Evolutionary conservation across 208 protist genomes (phyloP).

Genomic region (Herpetomonas tarakana): DNA sequence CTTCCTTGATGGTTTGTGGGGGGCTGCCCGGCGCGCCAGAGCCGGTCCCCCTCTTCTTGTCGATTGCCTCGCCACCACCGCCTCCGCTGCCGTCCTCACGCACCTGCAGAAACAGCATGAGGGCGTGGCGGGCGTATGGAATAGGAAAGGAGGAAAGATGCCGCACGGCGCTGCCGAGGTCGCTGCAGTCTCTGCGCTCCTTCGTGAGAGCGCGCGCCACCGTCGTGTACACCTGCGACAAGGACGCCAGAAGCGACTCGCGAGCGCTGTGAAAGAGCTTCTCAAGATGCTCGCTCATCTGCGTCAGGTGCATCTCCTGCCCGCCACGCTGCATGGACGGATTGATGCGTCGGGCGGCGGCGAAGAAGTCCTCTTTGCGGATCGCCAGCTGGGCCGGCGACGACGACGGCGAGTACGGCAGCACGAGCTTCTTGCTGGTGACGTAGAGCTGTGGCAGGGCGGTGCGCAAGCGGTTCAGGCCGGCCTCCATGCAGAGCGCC

Average conservation of each 20-base stretch:
- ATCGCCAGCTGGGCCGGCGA: slow-evolving; percentile 21
- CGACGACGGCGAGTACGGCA: slow-evolving; percentile 30
- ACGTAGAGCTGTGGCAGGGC: slow-evolving; percentile 79
- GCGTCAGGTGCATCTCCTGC: slow-evolving; percentile 8
- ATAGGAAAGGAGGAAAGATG: slow-evolving; percentile 55
- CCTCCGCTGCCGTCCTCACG: neutral
- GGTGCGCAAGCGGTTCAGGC: slow-evolving; percentile 66
- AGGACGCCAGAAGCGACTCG: slow-evolving; percentile 27
- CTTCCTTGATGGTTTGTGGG: neutral
- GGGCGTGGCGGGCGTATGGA: slow-evolving; percentile 39
- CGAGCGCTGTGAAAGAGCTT: slow-evolving; percentile 44
- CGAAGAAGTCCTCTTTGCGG: slow-evolving; percentile 68
- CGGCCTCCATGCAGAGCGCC: slow-evolving; percentile 98
- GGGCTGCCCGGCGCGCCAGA: neutral
- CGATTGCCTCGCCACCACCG: neutral
- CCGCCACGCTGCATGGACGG: slow-evolving; percentile 56
- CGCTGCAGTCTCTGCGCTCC: slow-evolving; percentile 47
- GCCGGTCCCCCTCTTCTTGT: neutral
- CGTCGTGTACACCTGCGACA: slow-evolving; percentile 50
- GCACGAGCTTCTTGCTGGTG: slow-evolving; percentile 35
- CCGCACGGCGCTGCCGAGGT: slow-evolving; percentile 45
- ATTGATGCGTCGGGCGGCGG: slow-evolving; percentile 57
- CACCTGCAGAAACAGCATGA: slow-evolving; percentile 50
- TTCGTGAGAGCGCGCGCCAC: slow-evolving; percentile 28
- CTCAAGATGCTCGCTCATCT: slow-evolving; percentile 49